Conservation (phyloP, 2,329 filamentous ascomycete genomes). For the Penicillium sp. region DNA sequence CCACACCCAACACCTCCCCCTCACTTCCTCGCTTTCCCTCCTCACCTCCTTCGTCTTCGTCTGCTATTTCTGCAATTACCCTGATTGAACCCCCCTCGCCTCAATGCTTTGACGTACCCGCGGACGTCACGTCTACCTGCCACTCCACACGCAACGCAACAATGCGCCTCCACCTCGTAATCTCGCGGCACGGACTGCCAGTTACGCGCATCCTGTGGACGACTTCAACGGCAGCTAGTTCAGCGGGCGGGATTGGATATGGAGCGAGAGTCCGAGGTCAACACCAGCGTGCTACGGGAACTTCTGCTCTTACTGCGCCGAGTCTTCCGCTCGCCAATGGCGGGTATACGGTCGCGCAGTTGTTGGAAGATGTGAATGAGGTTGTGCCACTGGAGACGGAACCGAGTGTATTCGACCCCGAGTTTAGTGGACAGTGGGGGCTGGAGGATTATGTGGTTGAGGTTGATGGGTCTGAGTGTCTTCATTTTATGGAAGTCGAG, state of each 20-base stretch:
- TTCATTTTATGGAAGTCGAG: constrained; percentile 78
- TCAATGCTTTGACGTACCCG: neutral
- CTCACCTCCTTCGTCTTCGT: constrained; percentile 12
- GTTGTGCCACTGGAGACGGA: constrained; percentile 78
- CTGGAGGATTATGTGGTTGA: constrained; percentile 89
- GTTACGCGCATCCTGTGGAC: constrained; percentile 74
- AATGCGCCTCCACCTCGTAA: constrained; percentile 74
- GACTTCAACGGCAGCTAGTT: constrained; percentile 46
- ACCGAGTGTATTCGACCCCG: constrained; percentile 33
- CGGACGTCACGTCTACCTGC: neutral
- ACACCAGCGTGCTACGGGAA: constrained; percentile 30
- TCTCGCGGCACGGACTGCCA: constrained; percentile 75
- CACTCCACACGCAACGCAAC: constrained; percentile 13
- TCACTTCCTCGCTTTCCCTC: neutral
- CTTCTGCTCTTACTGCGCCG: constrained; percentile 40
- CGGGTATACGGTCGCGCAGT: constrained; percentile 72
- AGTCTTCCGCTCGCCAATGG: constrained; percentile 47
- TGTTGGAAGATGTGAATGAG: constrained; percentile 79
- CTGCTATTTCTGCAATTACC: constrained; percentile 15
- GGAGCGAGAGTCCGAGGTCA: neutral
- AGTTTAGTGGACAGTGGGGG: constrained; percentile 67
- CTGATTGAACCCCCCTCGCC: neutral
- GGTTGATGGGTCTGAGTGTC: constrained; percentile 79
- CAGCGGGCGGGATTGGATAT: constrained; percentile 15
- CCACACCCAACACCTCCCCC: neutral